These are phyloP conservation scores for Barbarea vulgaris DNA, from an alignment of 345 rosid genomes.

Conservation along the genomic window DNA sequence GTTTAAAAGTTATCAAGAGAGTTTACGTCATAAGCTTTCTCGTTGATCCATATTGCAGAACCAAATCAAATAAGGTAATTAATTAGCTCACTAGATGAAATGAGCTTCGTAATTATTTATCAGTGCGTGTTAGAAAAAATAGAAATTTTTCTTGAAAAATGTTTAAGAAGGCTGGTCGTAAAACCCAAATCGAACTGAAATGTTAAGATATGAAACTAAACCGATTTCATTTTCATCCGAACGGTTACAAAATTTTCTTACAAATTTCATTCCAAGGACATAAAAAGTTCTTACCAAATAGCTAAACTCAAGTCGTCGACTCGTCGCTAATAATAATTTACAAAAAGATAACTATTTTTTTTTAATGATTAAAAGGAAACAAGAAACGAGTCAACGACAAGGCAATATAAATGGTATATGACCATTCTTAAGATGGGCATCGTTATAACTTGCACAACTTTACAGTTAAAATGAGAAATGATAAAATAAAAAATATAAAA, in stretches of 20 bases:
- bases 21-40: background rate
- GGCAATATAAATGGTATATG: slow-evolving; percentile 8
- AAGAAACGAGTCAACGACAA: slow-evolving; percentile 19
- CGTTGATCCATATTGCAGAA: background rate
- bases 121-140: background rate
- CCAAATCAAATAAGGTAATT: slow-evolving; percentile 13
- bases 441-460: slow-evolving; percentile 10
- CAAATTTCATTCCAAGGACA: background rate
- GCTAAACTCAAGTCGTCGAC: background rate
- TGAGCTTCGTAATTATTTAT: background rate
- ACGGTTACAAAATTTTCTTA: background rate
- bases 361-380: background rate
- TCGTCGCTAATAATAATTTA: background rate
- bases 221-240: too few relatives aligned
- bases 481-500: background rate
- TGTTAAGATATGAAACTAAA: too few relatives aligned
- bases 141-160: background rate
- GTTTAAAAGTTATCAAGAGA: slow-evolving; percentile 18
- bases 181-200: too few relatives aligned
- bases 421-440: background rate
- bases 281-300: background rate
- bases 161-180: background rate
- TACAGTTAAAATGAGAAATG: slow-evolving; percentile 6
- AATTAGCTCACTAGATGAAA: background rate
- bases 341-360: background rate